These are phyloP conservation scores for Bocquillonia castaneifolia DNA, from an alignment of 441 rosid species.

Conservation along the genomic window DNA sequence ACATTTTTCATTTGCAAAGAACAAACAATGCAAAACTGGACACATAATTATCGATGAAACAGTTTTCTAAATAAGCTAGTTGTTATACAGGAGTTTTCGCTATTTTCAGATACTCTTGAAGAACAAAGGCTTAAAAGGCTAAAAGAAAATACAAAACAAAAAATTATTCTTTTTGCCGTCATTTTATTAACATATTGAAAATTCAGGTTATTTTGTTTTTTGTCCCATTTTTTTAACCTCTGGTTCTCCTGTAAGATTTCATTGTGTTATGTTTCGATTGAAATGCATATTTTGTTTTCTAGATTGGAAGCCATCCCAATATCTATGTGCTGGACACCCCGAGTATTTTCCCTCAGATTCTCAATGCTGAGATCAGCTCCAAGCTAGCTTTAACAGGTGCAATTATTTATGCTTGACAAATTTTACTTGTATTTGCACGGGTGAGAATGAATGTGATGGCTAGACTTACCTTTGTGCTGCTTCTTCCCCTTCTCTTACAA, in stretches of 20 bases:
- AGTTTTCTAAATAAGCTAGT: too few relatives aligned
- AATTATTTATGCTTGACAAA: too few relatives aligned
- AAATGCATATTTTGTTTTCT: conserved; percentile 15
- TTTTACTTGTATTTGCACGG: too few relatives aligned
- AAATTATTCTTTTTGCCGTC: too few relatives aligned
- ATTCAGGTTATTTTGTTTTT: too few relatives aligned
- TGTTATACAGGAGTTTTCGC: too few relatives aligned
- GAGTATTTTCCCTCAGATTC: conserved; percentile 51
- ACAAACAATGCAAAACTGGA: too few relatives aligned
- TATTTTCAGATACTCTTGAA: too few relatives aligned
- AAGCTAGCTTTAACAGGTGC: conserved; percentile 77
- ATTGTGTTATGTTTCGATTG: not conserved
- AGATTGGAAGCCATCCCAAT: conserved; percentile 77
- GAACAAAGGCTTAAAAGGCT: too few relatives aligned
- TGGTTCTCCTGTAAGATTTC: not conserved
- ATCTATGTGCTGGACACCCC: conserved; percentile 79
- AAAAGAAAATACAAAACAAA: too few relatives aligned
- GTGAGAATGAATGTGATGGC: not conserved
- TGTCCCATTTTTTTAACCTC: not conserved
- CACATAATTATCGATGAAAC: not conserved
- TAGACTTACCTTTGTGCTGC: not conserved
- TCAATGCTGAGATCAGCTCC: conserved; percentile 46
- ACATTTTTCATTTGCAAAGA: too few relatives aligned
- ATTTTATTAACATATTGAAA: too few relatives aligned
- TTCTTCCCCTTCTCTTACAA: conserved; percentile 11